A percentile compares a stretch with the other conserved stretches of the same genome.
Conservation (phyloP, 345 rosid species). For the Moringa oleifera region DNA sequence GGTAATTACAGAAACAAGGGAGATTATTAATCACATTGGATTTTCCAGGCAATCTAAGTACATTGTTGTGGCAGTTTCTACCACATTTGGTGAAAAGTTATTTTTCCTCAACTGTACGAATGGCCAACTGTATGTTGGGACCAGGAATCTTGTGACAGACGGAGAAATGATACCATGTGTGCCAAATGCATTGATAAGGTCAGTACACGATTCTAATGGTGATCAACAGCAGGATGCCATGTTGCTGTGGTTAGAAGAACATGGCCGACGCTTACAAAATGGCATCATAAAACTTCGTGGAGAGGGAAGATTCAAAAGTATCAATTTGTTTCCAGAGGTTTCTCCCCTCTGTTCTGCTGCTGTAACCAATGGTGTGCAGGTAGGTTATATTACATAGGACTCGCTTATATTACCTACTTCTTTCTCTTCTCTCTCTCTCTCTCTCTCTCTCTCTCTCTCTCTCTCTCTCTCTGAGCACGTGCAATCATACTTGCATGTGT, state of each 20-base stretch:
- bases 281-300: conserved; percentile 50
- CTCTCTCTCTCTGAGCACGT: too few species aligned
- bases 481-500: too few species aligned
- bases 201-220: conserved; percentile 36
- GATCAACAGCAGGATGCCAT: conserved; percentile 69
- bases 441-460: too few species aligned
- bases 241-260: conserved; percentile 95
- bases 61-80: conserved; percentile 59
- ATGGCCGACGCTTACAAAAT: conserved; percentile 47
- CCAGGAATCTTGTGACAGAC: conserved; percentile 28
- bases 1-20: conserved; percentile 41
- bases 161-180: conserved; percentile 82
- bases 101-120: conserved; percentile 72
- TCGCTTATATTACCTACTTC: too few species aligned
- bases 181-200: conserved; percentile 47
- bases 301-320: conserved; percentile 32
- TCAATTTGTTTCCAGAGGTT: conserved; percentile 69
- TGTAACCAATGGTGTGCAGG: conserved; percentile 74
- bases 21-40: conserved; percentile 19
- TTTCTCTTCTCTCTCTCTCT: too few species aligned
- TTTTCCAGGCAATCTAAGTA: conserved; percentile 24
- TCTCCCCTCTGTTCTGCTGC: conserved; percentile 74
- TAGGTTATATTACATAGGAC: conserved; percentile 18
- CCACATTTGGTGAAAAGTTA: conserved; percentile 26
- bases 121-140: conserved; percentile 73